Evolutionary conservation across 1,284 basidiomycete species (phyloP), one percentile per base, ranked within the genome.

Genomic region (Heterobasidion parviporum): DNA sequence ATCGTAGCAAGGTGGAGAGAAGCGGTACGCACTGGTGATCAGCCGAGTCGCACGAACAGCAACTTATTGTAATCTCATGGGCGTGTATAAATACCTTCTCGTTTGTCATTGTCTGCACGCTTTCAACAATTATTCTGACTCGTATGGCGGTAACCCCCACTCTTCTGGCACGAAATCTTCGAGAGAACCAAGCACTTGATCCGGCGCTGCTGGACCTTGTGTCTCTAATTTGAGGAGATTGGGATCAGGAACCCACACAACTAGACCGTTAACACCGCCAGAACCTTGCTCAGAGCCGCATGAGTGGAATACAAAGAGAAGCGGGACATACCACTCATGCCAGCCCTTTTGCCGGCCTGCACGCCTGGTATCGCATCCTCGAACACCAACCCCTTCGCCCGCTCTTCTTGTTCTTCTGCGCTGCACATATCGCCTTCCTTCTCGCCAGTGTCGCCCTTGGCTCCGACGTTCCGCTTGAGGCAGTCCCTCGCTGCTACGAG

Each of bases 221-320:
- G 79, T 73, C 15, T 70, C 73, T 12, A 85, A 66, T 9, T 75
- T 68, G n/a, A 83, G 69, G 8, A 91, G 70, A 56, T 84, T 81
- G 12, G 74, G 62, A 64, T 92, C 89, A 8, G 89, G 89, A 14
- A 90, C 79, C 89, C 89, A 92, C 8, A 88, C 74, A 34, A 88
- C 89, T 90, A 35, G n/a, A n/a, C 47, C 44, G 54, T 6, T 8
- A 6, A 53, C 14, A 49, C 5, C 6, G 18, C 15, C 12, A 15
- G 15, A 32, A 14, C 2, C 0, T 7, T 8, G 32, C 3, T 15
- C 49, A 50, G 38, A 44, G 14, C 10, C 5, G 32, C 2, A 5
- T 10, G 12, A 45, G 6, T 6, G 46, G 38, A 18, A 45, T n/a
- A 49, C 16, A 52, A 34, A 51, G 15, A 44, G 46, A 52, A 43